phyloP scores from a whole-genome alignment of 176 grass and related monocot genomes.

The Thalia dealbata region DNA sequence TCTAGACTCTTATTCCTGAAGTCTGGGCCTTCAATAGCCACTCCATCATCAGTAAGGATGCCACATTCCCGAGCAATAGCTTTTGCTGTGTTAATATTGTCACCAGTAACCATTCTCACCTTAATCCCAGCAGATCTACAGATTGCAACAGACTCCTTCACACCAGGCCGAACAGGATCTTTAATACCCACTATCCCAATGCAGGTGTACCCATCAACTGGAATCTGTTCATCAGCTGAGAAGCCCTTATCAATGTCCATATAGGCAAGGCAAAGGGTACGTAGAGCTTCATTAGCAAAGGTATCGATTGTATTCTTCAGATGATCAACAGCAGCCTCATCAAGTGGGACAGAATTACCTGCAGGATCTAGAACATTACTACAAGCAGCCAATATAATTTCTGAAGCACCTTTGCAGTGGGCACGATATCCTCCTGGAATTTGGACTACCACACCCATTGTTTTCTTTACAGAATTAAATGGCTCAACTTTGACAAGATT shows the following conservation, averaged over 20 bases:
- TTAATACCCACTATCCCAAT: constrained; percentile 92
- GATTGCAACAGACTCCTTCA: constrained; percentile 86
- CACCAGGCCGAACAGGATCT: constrained; percentile 86
- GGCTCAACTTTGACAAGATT: constrained; percentile 84
- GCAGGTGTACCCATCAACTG: constrained; percentile 65
- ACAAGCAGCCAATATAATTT: constrained; percentile 86
- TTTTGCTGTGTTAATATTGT: constrained; percentile 94
- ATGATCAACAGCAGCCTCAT: constrained; percentile 43
- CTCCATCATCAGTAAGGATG: constrained; percentile 81
- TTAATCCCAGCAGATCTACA: constrained; percentile 78
- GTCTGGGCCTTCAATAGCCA: constrained; percentile 83
- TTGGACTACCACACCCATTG: constrained; percentile 78
- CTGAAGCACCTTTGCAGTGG: constrained; percentile 86
- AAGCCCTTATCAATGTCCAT: constrained; percentile 61
- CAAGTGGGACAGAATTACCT: constrained; percentile 46
- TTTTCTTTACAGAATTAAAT: constrained; percentile 94
- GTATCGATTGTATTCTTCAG: constrained; percentile 62
- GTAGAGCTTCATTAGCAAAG: constrained; percentile 85
- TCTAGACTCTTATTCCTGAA: constrained; percentile 73
- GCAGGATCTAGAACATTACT: constrained; percentile 55
- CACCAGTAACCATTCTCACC: constrained; percentile 97
- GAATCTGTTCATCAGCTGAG: constrained; percentile 41
- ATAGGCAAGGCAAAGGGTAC: constrained; percentile 84
- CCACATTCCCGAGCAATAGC: constrained; percentile 92
- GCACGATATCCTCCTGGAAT: constrained; percentile 52